Percentiles rank a stretch among this genome's conserved stretches.
Evolutionary conservation across 108 stramenopile genomes (phyloP).

Genomic region (Cyclostephanos tholiformis): DNA sequence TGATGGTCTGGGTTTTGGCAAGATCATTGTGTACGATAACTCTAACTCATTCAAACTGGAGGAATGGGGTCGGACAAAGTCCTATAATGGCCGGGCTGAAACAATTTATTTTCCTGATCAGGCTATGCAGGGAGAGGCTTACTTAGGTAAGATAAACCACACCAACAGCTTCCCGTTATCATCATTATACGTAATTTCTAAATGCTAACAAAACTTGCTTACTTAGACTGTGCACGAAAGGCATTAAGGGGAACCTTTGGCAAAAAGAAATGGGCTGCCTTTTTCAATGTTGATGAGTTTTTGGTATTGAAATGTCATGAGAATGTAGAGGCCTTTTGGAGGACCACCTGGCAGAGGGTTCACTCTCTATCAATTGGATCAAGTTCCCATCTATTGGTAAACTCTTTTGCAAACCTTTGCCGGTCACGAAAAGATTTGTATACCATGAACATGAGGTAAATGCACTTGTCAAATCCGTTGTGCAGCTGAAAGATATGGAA

Average conservation of each 20-base stretch:
- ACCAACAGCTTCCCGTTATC: too few species aligned
- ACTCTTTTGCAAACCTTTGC: conserved; percentile 31
- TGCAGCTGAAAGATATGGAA: conserved; percentile 2
- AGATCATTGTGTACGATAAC: conserved; percentile 15
- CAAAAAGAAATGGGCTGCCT: conserved; percentile 1
- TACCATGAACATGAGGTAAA: conserved; percentile 11
- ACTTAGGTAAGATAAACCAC: too few species aligned
- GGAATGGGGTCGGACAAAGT: background rate
- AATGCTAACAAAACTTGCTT: background rate
- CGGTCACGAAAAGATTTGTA: conserved; percentile 42
- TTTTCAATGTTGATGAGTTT: conserved; percentile 47
- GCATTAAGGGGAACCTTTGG: too few species aligned
- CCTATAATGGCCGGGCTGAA: background rate
- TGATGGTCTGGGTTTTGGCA: conserved; percentile 10
- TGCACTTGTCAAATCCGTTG: conserved; percentile 37
- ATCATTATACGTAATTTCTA: too few species aligned
- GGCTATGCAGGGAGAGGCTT: background rate
- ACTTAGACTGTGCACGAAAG: conserved; percentile 8
- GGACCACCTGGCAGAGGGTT: background rate
- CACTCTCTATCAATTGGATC: conserved; percentile 32
- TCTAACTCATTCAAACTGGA: conserved; percentile 8
- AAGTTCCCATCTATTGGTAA: conserved; percentile 15
- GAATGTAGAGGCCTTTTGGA: conserved; percentile 22
- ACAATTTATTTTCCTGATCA: background rate
- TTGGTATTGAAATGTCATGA: conserved; percentile 26